Conservation (phyloP, 2,329 filamentous ascomycete genomes). For the Sporothrix curviconia region DNA sequence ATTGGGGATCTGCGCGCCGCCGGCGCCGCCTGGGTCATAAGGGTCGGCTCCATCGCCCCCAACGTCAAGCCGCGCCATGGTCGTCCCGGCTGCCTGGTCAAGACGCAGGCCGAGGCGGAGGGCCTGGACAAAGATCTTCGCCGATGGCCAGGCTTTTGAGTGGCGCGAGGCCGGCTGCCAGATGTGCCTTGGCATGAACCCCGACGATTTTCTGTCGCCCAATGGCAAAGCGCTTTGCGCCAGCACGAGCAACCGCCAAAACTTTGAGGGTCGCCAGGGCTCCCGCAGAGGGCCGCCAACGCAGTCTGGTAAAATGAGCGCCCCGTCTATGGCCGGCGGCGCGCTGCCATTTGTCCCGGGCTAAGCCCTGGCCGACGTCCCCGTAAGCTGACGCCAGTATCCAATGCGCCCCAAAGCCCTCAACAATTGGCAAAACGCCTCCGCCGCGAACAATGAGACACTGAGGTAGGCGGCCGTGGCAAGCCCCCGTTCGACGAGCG, state of each 20-base stretch:
- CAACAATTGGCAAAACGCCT: constrained; percentile 54
- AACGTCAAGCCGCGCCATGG: constrained; percentile 94
- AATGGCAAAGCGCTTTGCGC: constrained; percentile 93
- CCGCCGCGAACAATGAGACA: constrained; percentile 26
- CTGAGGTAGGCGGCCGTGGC: neutral
- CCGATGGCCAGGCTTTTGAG: constrained; percentile 87
- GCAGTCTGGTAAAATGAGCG: constrained; percentile 98
- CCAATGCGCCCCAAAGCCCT: constrained; percentile 50
- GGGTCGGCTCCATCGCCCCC: constrained; percentile 76
- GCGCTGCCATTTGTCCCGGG: constrained; percentile 83
- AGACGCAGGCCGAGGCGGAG: constrained; percentile 83
- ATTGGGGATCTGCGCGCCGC: constrained; percentile 93
- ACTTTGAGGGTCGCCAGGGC: constrained; percentile 95
- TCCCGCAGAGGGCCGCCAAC: constrained; percentile 83
- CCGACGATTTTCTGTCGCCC: constrained; percentile 88
- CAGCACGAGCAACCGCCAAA: constrained; percentile 91
- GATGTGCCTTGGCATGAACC: constrained; percentile 99
- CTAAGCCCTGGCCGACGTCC: constrained; percentile 88
- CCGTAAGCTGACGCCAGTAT: constrained; percentile 65
- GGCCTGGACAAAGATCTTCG: constrained; percentile 90
- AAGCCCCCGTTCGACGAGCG: constrained; percentile 49
- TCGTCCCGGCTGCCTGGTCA: constrained; percentile 91
- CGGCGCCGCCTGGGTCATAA: constrained; percentile 74
- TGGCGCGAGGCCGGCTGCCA: constrained; percentile 98
- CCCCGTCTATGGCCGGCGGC: constrained; percentile 90